Conservation (phyloP, 139 green algal genomes). For the Gonium pectorale region DNA sequence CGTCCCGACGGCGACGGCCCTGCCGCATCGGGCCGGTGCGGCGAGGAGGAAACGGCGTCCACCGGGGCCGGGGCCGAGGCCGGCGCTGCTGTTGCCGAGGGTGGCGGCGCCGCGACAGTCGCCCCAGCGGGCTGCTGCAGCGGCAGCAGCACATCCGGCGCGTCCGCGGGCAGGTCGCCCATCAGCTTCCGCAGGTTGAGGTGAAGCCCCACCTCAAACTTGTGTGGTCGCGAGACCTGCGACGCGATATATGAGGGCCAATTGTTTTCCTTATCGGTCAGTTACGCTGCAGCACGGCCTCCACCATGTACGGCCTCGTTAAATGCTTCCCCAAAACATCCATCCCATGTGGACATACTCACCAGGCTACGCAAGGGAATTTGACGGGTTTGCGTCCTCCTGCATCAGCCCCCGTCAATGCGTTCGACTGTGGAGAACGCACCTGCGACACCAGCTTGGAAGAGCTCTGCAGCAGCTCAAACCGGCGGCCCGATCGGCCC, state of each 20-base stretch:
- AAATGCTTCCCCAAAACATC: too few species aligned
- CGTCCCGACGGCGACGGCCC: not conserved
- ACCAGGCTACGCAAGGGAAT: too few species aligned
- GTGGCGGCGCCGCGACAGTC: too few species aligned
- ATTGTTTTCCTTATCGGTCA: not conserved
- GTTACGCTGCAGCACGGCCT: too few species aligned
- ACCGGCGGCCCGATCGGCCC: not conserved
- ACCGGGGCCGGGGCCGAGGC: not conserved
- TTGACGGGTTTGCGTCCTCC: too few species aligned
- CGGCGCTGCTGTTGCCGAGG: not conserved
- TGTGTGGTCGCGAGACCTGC: not conserved
- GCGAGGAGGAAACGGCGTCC: not conserved
- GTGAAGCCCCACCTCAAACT: constrained; percentile 40
- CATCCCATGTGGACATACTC: too few species aligned
- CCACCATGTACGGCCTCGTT: too few species aligned
- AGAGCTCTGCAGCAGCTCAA: not conserved
- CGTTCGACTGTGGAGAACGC: too few species aligned
- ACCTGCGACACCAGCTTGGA: constrained; percentile 9
- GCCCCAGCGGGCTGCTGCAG: constrained; percentile 29
- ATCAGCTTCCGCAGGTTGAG: constrained; percentile 38
- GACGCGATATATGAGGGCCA: not conserved
- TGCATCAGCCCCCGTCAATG: too few species aligned
- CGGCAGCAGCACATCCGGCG: constrained; percentile 22
- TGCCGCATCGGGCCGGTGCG: not conserved
- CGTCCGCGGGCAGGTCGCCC: constrained; percentile 19